phyloP scores from a whole-genome alignment of 192 early-diverging fungal species.

The Coemansia reversa region DNA sequence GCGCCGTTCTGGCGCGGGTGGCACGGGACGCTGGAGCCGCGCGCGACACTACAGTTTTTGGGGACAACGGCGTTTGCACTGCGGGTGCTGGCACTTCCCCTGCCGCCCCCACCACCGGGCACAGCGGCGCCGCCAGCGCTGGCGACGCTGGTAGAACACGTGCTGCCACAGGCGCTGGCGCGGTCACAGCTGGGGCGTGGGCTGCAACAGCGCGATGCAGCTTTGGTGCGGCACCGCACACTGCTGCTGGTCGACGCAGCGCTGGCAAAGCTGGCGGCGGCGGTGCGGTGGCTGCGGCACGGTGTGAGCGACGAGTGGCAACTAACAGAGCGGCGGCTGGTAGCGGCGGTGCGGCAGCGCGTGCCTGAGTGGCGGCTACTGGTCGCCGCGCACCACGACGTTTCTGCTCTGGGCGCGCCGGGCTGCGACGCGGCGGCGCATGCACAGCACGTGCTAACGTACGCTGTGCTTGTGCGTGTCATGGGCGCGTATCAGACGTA shows the following conservation, averaged over 20 bases:
- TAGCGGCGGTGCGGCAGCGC: constrained; percentile 40
- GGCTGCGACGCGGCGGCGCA: not conserved
- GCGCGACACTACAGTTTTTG: constrained; percentile 41
- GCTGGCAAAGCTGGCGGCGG: constrained; percentile 36
- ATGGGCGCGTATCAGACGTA: constrained; percentile 43
- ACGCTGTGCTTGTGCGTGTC: constrained; percentile 42
- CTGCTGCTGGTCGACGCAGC: constrained; percentile 36
- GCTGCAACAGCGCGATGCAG: constrained; percentile 19
- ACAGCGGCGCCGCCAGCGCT: constrained; percentile 25
- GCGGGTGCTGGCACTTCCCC: constrained; percentile 28
- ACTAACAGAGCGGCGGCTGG: constrained; percentile 26
- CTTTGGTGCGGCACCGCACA: constrained; percentile 46
- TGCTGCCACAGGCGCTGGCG: constrained; percentile 25
- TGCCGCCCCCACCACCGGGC: constrained; percentile 23
- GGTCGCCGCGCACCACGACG: constrained; percentile 21
- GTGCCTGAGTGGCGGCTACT: constrained; percentile 43
- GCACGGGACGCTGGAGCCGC: constrained; percentile 39
- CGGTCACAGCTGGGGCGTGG: constrained; percentile 32
- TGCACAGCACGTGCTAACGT: constrained; percentile 21
- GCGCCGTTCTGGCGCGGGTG: constrained; percentile 52
- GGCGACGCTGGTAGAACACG: constrained; percentile 44
- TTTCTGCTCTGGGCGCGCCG: not conserved
- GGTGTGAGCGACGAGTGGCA: constrained; percentile 12
- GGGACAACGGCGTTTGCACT: constrained; percentile 41
- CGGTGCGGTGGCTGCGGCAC: constrained; percentile 12